Evolutionary conservation across 2,329 filamentous ascomycete genomes (phyloP).

Genomic region (Zalaria sp.): DNA sequence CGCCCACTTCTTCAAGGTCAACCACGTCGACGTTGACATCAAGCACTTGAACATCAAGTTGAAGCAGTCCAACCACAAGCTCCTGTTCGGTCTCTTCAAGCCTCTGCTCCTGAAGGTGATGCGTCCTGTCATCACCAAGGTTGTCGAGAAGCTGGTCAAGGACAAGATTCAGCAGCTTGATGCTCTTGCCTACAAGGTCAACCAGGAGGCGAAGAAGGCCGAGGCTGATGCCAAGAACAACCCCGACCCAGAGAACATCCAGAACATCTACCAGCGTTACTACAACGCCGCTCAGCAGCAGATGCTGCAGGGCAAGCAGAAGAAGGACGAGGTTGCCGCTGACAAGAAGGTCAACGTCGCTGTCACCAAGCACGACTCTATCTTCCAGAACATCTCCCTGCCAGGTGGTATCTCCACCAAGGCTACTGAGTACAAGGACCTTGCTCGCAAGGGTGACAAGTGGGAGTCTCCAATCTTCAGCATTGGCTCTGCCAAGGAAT

Average conservation of each 20-base stretch:
- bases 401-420: slow-evolving; percentile 84
- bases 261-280: slow-evolving; percentile 82
- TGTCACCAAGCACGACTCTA: slow-evolving; percentile 76
- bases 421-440: slow-evolving; percentile 83
- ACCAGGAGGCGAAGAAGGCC: slow-evolving; percentile 68
- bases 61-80: slow-evolving; percentile 89
- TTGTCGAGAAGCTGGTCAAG: slow-evolving; percentile 77
- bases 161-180: slow-evolving; percentile 69
- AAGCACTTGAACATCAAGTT: slow-evolving; percentile 77
- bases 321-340: slow-evolving; percentile 46
- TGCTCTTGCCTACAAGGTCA: slow-evolving; percentile 56
- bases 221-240: slow-evolving; percentile 47
- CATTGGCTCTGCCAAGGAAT: slow-evolving; percentile 64
- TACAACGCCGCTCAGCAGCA: slow-evolving; percentile 60
- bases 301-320: slow-evolving; percentile 60
- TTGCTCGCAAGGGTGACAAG: slow-evolving; percentile 74
- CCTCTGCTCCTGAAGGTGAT: slow-evolving; percentile 73
- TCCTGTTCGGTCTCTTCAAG: slow-evolving; percentile 77
- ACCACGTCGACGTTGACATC: slow-evolving; percentile 72
- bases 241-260: slow-evolving; percentile 54
- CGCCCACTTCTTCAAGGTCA: slow-evolving; percentile 86
- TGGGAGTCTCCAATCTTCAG: slow-evolving; percentile 94
- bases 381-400: slow-evolving; percentile 78
- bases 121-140: slow-evolving; percentile 72
- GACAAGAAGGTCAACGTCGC: slow-evolving; percentile 70